A percentile compares a stretch with the other conserved stretches of the same genome.
These are phyloP conservation scores for Zymoseptoria ardabiliae DNA, from an alignment of 2,329 filamentous ascomycete species.

Conservation along the genomic window DNA sequence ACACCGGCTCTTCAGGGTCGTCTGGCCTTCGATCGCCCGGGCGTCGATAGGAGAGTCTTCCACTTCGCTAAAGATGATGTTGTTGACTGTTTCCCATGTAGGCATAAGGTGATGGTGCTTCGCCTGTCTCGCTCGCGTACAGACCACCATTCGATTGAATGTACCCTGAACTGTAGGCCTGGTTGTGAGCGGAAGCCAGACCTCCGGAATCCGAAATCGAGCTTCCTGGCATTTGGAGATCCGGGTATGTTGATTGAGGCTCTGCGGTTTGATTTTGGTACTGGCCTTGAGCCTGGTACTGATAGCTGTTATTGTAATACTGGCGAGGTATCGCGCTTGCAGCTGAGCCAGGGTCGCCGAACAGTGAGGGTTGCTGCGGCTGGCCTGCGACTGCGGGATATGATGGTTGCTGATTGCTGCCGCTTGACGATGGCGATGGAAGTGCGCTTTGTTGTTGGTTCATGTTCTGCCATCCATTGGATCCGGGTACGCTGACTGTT, in stretches of 20 bases:
- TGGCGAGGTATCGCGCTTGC: slow-evolving; percentile 12
- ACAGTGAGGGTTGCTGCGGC: slow-evolving; percentile 7
- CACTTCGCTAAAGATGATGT: neutral
- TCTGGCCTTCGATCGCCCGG: neutral
- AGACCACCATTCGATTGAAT: slow-evolving; percentile 1
- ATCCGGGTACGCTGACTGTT: slow-evolving; percentile 8
- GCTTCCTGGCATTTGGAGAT: slow-evolving; percentile 9
- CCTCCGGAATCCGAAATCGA: slow-evolving; percentile 5
- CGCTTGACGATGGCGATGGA: slow-evolving; percentile 12
- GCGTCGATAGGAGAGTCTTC: neutral
- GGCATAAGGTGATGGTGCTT: slow-evolving; percentile 1
- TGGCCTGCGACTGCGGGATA: slow-evolving; percentile 8
- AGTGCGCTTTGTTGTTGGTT: slow-evolving; percentile 9
- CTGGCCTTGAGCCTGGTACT: slow-evolving; percentile 7
- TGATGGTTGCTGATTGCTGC: slow-evolving; percentile 9
- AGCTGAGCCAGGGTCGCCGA: slow-evolving; percentile 14
- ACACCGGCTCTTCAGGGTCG: neutral
- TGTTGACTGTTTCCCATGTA: slow-evolving; percentile 1
- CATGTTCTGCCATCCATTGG: slow-evolving; percentile 8
- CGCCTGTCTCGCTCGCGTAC: slow-evolving; percentile 3
- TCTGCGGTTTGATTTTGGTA: slow-evolving; percentile 6
- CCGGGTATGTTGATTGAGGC: slow-evolving; percentile 3
- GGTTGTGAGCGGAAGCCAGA: slow-evolving; percentile 6
- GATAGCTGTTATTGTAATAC: slow-evolving; percentile 10
- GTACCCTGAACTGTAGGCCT: slow-evolving; percentile 9